Evolutionary conservation across 1,139 yeast species (phyloP), one percentile per base, ranked within the genome.

Genomic region (Torulaspora globosa): DNA sequence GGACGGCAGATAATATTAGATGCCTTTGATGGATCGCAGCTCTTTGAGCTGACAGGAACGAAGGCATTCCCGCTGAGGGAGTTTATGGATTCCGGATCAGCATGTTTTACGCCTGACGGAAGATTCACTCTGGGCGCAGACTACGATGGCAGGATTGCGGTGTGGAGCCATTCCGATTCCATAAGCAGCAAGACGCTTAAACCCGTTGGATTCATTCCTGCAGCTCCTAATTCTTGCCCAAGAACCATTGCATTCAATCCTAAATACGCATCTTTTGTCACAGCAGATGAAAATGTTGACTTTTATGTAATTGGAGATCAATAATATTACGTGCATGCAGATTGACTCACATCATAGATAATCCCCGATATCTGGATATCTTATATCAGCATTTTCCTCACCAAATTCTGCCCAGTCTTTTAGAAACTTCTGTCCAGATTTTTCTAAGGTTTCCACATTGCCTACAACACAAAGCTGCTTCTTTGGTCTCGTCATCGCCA

Each of bases 401-500:
- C 82, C 84, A 80, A 84, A 84, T 11, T 70, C 66, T 3, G 79
- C 78, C 96, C 96, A 89, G 30, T 71, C 66, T 43, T 72, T 70
- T 48, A 90, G 70, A 58, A 80, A 86, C 28, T 66, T 63, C 24
- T 77, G 70, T 3, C 68, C 67, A 50, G 68, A 69, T 56, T 69
- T 71, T 49, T 60, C 58, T 7, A 79, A 54, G 0, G 80, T 77
- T 56, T 85, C 95, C 69, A 86, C 75, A 65, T 92, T 95, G 1
- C 97, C 97, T 41, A 92, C 70, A 0, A 92, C 77, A 59, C 94
- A 86, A 6, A 92, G 70, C 57, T 90, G 97, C 50, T 92, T 72
- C 59, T 84, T 83, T 2, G 97, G 88, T 53, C 98, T 73, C 0
- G 97, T 89, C 67, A 90, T 88, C 3, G 97, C 96, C 32, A 90